Base-by-base conservation (phyloP, 192 early-diverging fungal genomes). In the Gigaspora rosea region DNA sequence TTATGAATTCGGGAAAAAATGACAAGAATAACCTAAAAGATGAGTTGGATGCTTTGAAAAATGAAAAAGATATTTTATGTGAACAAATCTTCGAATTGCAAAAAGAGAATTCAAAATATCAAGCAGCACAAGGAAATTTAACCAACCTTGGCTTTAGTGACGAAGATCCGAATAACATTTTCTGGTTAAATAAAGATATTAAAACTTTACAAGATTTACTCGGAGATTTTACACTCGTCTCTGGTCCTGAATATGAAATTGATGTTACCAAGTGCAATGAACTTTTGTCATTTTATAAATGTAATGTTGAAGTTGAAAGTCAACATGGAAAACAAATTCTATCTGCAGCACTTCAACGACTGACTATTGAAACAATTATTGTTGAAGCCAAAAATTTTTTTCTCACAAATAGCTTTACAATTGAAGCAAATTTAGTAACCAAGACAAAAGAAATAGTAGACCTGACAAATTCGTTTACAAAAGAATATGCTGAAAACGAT, bases 111-210 rank as follows among this genome's bases (percentile, higher is more conserved):
- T 61, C 49, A 13, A 32, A 73, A n/a, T 61, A 41, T 73, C 52
- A 73, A 61, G 72, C 52, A 62, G 35, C 57, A 16, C 46, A 46
- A 15, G 52, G 56, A n/a, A 61, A 73, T 27, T 8, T 46, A 13
- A 61, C 36, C 11, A 46, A 57, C 46, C 20, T 46, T 48, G 18
- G 58, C 46, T 27, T 16, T 11, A 47, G 20, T 48, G 72, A 73
- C 36, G 54, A 73, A 13, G 56, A 57, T 73, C 71, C 71, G n/a
- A 73, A 73, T 61, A 73, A 73, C 52, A 32, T 33, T 18, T 6
- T 36, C 1, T 18, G 41, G 22, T 48, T 73, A 32, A 22, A 8
- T 15, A 20, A n/a, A n/a, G 72, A 58, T 48, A 41, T 73, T n/a
- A 48, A 11, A 10, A 20, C 62, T 5, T 61, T 73, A 13, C 71